A percentile compares a stretch with the other conserved stretches of the same genome.
These are phyloP conservation scores for Candida buenavistaensis DNA, from an alignment of 1,139 yeast genomes.

Conservation along the genomic window DNA sequence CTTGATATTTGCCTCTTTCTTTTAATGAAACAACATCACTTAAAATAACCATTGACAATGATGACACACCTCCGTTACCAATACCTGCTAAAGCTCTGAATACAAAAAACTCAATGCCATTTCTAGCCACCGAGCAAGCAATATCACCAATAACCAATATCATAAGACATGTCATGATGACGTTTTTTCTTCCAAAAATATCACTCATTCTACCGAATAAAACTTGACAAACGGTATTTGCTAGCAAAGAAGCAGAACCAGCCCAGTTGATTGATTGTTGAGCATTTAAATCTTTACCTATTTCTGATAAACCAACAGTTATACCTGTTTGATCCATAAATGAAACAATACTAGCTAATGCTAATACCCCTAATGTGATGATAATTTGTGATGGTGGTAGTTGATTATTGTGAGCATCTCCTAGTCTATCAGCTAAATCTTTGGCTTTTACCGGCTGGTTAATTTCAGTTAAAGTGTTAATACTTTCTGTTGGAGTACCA, in stretches of 20 bases:
- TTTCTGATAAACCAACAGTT: constrained; percentile 37
- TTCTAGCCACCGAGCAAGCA: constrained; percentile 42
- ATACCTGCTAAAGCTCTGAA: constrained; percentile 48
- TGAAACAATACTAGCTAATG: constrained; percentile 25
- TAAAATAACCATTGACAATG: constrained; percentile 41
- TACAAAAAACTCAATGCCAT: constrained; percentile 40
- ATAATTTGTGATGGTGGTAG: constrained; percentile 33
- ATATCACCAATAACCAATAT: constrained; percentile 38
- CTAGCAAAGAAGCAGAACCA: constrained; percentile 49
- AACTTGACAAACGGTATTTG: constrained; percentile 47
- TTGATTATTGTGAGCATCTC: constrained; percentile 38
- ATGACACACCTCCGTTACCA: constrained; percentile 46
- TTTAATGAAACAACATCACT: constrained; percentile 45
- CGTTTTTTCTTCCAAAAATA: constrained; percentile 45
- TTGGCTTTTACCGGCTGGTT: constrained; percentile 10
- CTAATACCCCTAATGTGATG: constrained; percentile 26
- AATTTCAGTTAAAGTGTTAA: constrained; percentile 7
- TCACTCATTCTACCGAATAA: constrained; percentile 45
- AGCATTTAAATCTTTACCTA: constrained; percentile 37
- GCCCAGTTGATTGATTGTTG: constrained; percentile 50
- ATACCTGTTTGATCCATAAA: constrained; percentile 48
- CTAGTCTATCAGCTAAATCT: constrained; percentile 31
- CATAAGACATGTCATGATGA: constrained; percentile 31
- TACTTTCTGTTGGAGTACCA: constrained; percentile 11
- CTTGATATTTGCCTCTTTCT: constrained; percentile 48